phyloP scores from a whole-genome alignment of 345 rosid species.

The Schrenkiella parvula region DNA sequence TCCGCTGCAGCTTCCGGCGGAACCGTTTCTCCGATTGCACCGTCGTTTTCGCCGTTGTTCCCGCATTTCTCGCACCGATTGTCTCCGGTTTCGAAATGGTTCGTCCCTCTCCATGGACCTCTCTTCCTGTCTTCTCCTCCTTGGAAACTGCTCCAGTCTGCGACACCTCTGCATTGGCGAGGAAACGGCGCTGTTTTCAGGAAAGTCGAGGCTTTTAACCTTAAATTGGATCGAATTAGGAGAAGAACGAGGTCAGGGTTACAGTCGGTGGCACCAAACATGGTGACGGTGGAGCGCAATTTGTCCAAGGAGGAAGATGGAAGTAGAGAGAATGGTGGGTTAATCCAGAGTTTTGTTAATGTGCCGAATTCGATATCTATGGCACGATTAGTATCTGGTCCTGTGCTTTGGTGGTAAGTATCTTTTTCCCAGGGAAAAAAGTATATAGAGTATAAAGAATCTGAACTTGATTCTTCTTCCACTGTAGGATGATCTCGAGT shows the following conservation, averaged over 20 bases:
- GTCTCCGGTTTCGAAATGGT: slow-evolving; percentile 56
- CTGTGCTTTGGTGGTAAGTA: slow-evolving; percentile 79
- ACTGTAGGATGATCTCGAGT: slow-evolving; percentile 74
- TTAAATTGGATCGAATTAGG: slow-evolving; percentile 42
- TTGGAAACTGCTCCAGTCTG: slow-evolving; percentile 83
- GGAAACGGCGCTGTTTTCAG: slow-evolving; percentile 47
- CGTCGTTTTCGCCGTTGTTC: slow-evolving; percentile 33
- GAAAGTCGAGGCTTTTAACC: slow-evolving; percentile 53
- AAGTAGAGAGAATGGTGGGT: not conserved
- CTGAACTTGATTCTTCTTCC: not conserved
- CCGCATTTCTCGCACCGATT: slow-evolving; percentile 22
- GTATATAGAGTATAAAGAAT: slow-evolving; percentile 8
- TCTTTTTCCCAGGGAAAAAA: not conserved
- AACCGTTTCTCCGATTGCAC: slow-evolving; percentile 25
- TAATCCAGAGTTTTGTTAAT: slow-evolving; percentile 59
- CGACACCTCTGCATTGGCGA: slow-evolving; percentile 60
- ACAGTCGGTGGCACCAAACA: slow-evolving; percentile 13
- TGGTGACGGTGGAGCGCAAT: slow-evolving; percentile 14
- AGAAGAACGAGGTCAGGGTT: slow-evolving; percentile 29
- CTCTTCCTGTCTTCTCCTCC: slow-evolving; percentile 76
- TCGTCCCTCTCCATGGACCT: slow-evolving; percentile 66
- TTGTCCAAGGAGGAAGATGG: slow-evolving; percentile 15
- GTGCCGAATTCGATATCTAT: slow-evolving; percentile 76
- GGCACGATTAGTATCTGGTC: slow-evolving; percentile 79
- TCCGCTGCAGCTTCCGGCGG: slow-evolving; percentile 18